These are phyloP conservation scores for Aureobasidium namibiae DNA, from an alignment of 2,329 filamentous ascomycete genomes.

Conservation along the genomic window DNA sequence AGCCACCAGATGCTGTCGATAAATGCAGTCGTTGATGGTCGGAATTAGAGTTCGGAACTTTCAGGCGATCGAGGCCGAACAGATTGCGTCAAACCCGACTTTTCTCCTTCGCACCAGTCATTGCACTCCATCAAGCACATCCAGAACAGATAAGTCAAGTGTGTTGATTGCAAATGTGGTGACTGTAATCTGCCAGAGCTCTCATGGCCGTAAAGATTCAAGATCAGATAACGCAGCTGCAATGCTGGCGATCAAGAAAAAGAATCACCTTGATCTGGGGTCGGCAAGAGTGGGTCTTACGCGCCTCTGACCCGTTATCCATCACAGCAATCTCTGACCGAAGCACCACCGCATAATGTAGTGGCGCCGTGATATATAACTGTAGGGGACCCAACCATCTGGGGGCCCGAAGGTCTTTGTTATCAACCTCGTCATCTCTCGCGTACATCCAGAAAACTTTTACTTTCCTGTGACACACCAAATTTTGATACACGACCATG, in stretches of 20 bases:
- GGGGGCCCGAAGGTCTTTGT: background rate
- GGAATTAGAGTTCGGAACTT: constrained; percentile 1
- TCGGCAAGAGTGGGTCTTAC: constrained; percentile 9
- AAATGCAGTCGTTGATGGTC: background rate
- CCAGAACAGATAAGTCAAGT: background rate
- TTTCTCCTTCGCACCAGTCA: background rate
- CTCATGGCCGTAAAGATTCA: background rate
- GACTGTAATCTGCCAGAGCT: background rate
- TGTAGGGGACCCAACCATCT: background rate
- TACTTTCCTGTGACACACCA: background rate
- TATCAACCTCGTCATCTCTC: background rate
- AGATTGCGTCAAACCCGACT: constrained; percentile 7
- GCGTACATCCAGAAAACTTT: background rate
- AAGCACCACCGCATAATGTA: constrained; percentile 4
- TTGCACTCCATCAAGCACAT: background rate
- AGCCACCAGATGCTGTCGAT: background rate
- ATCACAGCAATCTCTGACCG: constrained; percentile 7
- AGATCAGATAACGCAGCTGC: background rate
- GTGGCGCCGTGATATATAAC: background rate
- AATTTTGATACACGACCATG: background rate
- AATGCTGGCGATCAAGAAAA: background rate
- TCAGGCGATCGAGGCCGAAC: background rate
- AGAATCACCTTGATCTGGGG: constrained; percentile 9
- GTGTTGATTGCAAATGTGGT: no score
- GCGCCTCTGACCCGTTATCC: constrained; percentile 4